phyloP scores from a whole-genome alignment of 192 early-diverging fungal species.

The Lunasporangiospora selenospora region DNA sequence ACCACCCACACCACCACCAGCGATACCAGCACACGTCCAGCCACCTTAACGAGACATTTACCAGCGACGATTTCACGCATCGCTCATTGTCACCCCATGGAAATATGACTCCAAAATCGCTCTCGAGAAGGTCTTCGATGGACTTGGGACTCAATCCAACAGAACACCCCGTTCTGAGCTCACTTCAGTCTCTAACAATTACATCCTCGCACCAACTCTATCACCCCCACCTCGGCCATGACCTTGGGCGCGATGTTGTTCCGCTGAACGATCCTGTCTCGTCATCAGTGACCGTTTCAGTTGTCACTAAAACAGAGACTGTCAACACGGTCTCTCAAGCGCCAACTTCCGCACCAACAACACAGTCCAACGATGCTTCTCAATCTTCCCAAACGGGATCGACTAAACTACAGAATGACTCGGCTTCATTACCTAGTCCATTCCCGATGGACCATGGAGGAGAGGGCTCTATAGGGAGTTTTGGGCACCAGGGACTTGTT shows the following conservation, averaged over 20 bases:
- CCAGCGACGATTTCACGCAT: neutral
- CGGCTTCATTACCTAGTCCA: slow-evolving; percentile 1
- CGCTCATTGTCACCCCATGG: neutral
- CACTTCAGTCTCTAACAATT: slow-evolving; percentile 30
- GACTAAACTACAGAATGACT: neutral
- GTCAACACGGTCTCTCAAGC: neutral
- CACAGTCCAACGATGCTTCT: neutral
- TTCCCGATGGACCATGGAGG: slow-evolving; percentile 31
- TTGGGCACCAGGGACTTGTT: too few relatives aligned
- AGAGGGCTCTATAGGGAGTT: too few relatives aligned
- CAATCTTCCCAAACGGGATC: neutral
- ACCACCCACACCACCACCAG: neutral
- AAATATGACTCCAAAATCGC: neutral
- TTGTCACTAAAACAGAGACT: neutral
- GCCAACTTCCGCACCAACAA: neutral
- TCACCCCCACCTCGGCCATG: slow-evolving; percentile 39
- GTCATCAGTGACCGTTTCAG: neutral
- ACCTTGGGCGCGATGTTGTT: slow-evolving; percentile 32
- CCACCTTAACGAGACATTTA: neutral
- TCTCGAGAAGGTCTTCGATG: slow-evolving; percentile 4
- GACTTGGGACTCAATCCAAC: slow-evolving; percentile 20
- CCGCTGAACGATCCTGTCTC: too few relatives aligned
- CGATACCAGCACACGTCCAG: neutral
- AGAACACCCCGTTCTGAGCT: slow-evolving; percentile 32
- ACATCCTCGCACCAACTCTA: slow-evolving; percentile 28